Percentiles rank a stretch among this genome's conserved stretches.
These are phyloP conservation scores for Selaginella tamariscina DNA, from an alignment of 75 land plant genomes.

Conservation along the genomic window DNA sequence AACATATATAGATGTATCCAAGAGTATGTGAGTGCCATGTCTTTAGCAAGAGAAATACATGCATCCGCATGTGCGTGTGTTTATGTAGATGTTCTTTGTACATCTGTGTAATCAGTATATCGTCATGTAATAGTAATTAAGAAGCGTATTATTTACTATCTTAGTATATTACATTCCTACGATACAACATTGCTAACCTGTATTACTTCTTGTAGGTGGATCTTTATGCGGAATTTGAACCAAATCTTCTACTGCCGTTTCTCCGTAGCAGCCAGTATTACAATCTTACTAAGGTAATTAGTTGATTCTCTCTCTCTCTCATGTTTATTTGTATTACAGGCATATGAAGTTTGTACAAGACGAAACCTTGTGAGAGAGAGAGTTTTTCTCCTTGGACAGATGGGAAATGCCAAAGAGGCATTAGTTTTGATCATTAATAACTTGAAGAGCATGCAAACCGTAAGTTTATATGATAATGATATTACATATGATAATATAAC, in stretches of 20 bases:
- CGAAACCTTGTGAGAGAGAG: constrained; percentile 65
- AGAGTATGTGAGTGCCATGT: too few species aligned
- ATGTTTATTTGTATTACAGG: constrained; percentile 33
- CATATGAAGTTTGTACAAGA: constrained; percentile 87
- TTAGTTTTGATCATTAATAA: constrained; percentile 76
- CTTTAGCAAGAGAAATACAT: too few species aligned
- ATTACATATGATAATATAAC: background rate
- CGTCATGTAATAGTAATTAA: too few species aligned
- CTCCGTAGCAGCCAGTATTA: constrained; percentile 92
- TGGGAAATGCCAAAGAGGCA: constrained; percentile 88
- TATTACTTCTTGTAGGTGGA: constrained; percentile 49
- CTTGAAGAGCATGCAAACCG: constrained; percentile 85
- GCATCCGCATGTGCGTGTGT: too few species aligned
- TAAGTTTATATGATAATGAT: constrained; percentile 11
- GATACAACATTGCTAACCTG: too few species aligned
- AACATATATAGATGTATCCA: too few species aligned
- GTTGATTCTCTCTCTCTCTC: background rate
- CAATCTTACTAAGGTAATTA: constrained; percentile 69
- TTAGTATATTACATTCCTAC: too few species aligned
- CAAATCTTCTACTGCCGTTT: constrained; percentile 65
- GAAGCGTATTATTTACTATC: too few species aligned
- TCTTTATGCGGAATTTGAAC: constrained; percentile 95
- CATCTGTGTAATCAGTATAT: too few species aligned
- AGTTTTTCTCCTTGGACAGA: constrained; percentile 86
- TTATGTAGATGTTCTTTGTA: too few species aligned